Evolutionary conservation across 2,329 filamentous ascomycete species (phyloP), one percentile per base, ranked within the genome.

Genomic region (Penicillium sp.): DNA sequence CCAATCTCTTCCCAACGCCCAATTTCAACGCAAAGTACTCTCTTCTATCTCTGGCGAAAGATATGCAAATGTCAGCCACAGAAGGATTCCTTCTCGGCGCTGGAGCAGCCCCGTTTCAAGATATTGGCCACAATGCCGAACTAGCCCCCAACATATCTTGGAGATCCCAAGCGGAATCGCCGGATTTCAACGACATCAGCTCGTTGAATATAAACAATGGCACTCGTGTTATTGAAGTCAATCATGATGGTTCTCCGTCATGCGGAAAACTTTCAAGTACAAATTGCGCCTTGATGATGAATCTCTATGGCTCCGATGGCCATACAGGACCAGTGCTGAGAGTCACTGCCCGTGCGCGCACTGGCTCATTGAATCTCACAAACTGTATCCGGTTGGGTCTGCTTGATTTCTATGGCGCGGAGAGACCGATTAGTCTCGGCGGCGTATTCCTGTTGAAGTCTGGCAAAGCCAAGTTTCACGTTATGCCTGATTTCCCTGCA

Each of bases 401-500:
- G 1, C 31, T 16, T 1, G 44, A 49, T 34, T 57, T 16, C 1
- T 74, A 69, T 40, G 68, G 71, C 0, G 62, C 66, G 3, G 28
- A 32, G 0, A 56, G 55, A 20, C 55, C 61, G 0, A 49, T 75
- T 13, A 71, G 69, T 42, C 40, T 75, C 1, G 72, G 71, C 0
- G 71, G 72, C 0, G 69, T 67, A 0, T 73, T 75, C 43, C 41
- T 74, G 3, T 55, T 74, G 29, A 66, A 65, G 40, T 51, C 55
- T 0, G 71, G 71, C 0, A 68, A 55, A 16, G 61, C 67, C 4
- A 66, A 60, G 5, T 63, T 70, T 9, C 72, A 75, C 50, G 65
- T 75, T 10, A 75, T 74, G 71, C 72, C 72, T 1, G 72, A 74
- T 50, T 74, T 75, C 35, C 69, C 70, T 0, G 24, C 52, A 0